Evolutionary conservation across 805 yeast genomes (phyloP), one percentile per base, ranked within the genome.

Genomic region (Lipomyces yamadae): DNA sequence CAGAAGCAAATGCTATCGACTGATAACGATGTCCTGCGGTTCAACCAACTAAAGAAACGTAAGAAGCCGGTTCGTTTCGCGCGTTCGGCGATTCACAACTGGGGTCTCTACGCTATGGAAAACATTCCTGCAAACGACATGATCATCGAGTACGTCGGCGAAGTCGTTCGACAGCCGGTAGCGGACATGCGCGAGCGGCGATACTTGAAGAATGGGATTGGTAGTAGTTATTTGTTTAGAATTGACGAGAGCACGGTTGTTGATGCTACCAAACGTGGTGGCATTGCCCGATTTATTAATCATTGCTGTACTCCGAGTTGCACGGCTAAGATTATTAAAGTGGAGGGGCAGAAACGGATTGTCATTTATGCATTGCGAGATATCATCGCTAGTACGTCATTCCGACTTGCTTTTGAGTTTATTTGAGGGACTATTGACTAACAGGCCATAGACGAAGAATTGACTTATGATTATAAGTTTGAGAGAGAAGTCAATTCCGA

Each of bases 121-220:
- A 96, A 96, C 1, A 95, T 95, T 75, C 90, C 92, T n/a, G 96
- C 95, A 0, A 90, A 88, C 72, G 99, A 95, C 77, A 94, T 95
- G 97, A 92, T 95, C 74, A 94, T 95, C 66, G 99, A 95, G 78
- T 95, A 95, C 74, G 98, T 95, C 3, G 99, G 99, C 35, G 98
- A 95, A 72, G 84, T 96, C 63, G 87, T 95, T 35, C 82, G 98
- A 63, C 97, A 92, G 74, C 97, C 91, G 65, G 94, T 93, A 53
- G 97, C 98, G 1, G 99, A 95, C 73, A 85, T 91, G 73, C 83
- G 99, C 60, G 99, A 95, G 74, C 87, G 87, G 76, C 83, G 89
- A 57, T 95, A 95, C 76, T 78, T 92, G 67, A 85, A 90, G 72
- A 89, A 93, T 0, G 99, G 99, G 39, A 92, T 95, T 71, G 98